phyloP scores from a whole-genome alignment of 257 asterid genomes.

The Jaltomata sinuosa region DNA sequence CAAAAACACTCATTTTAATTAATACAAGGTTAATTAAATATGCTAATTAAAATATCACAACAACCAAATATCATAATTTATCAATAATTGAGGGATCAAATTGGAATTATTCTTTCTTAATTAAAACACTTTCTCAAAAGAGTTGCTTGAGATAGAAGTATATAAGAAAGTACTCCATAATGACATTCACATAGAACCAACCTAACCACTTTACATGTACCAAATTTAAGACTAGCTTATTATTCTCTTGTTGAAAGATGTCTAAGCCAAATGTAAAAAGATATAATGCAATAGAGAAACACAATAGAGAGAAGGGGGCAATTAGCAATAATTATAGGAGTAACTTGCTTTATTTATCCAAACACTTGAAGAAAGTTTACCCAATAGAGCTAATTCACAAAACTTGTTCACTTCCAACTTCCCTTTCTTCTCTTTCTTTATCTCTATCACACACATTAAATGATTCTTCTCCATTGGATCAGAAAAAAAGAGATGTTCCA shows the following conservation, averaged over 20 bases:
- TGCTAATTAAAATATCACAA: background rate
- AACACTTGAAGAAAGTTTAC: conserved; percentile 54
- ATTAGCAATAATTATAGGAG: conserved; percentile 7
- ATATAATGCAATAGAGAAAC: conserved; percentile 25
- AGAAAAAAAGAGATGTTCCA: conserved; percentile 24
- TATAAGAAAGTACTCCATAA: background rate
- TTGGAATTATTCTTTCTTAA: background rate
- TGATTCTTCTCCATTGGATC: conserved; percentile 54
- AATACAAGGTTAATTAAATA: background rate
- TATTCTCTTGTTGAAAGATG: background rate
- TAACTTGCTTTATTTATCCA: background rate
- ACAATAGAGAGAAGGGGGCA: conserved; percentile 34
- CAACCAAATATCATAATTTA: background rate
- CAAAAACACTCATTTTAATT: background rate
- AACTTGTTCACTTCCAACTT: conserved; percentile 39
- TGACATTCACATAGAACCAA: conserved; percentile 48
- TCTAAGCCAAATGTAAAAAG: conserved; percentile 29
- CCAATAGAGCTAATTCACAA: conserved; percentile 47
- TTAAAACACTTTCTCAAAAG: background rate
- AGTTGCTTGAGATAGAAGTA: background rate
- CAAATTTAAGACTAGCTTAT: background rate
- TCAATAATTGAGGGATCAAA: background rate
- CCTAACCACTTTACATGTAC: conserved; percentile 8
- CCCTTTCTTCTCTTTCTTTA: conserved; percentile 55
- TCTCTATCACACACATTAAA: conserved; percentile 59